These are phyloP conservation scores for Gentiana macrophylla DNA, from an alignment of 257 asterid species.

Conservation along the genomic window DNA sequence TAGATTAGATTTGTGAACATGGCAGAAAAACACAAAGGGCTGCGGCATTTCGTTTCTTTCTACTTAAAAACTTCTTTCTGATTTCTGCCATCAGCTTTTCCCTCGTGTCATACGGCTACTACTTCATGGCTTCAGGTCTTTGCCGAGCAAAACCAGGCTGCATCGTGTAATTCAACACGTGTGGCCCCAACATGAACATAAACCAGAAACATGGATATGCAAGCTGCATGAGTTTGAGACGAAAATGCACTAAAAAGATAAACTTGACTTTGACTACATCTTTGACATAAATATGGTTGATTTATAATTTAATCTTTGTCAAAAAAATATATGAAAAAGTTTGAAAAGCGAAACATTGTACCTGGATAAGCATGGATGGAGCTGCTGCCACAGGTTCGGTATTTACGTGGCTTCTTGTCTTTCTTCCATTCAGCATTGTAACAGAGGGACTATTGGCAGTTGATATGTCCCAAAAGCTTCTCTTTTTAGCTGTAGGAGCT, in stretches of 20 bases:
- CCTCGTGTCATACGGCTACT: conserved; percentile 15
- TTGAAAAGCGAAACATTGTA: conserved; percentile 8
- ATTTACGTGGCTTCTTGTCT: conserved; percentile 45
- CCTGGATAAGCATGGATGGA: conserved; percentile 65
- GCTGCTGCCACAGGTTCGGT: conserved; percentile 30
- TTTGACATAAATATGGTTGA: background rate
- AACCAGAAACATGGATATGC: conserved; percentile 30
- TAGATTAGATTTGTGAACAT: background rate
- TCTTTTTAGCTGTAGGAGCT: conserved; percentile 44
- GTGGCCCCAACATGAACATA: conserved; percentile 23
- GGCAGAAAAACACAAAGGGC: background rate
- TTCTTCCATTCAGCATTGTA: conserved; percentile 39
- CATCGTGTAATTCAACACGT: conserved; percentile 13
- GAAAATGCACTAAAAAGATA: conserved; percentile 14
- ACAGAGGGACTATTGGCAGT: conserved; percentile 50
- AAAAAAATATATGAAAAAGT: background rate
- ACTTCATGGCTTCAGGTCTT: conserved; percentile 30
- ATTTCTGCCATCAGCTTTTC: background rate
- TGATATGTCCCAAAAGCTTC: conserved; percentile 58
- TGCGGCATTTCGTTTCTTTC: background rate
- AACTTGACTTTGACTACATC: background rate
- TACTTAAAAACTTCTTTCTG: background rate
- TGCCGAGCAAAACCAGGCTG: conserved; percentile 64
- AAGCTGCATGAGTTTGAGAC: conserved; percentile 32
- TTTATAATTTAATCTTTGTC: too few relatives aligned